Evolutionary conservation across 2,329 filamentous ascomycete genomes (phyloP).

Genomic region (Fusarium bulbicola): DNA sequence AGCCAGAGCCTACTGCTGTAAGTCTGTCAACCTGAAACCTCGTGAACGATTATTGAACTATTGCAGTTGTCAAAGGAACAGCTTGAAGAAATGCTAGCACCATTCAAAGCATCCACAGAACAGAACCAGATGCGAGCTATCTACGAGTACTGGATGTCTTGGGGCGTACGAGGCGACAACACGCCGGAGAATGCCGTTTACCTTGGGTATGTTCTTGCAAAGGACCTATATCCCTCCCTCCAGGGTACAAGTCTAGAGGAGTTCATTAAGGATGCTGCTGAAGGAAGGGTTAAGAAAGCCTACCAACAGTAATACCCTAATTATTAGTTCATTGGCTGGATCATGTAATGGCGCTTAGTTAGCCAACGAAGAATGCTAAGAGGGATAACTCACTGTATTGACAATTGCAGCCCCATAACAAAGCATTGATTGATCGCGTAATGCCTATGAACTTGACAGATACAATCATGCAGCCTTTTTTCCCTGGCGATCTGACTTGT

Average conservation of each 20-base stretch:
- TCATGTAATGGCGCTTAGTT: background rate
- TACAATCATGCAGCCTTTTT: background rate
- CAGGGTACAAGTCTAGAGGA: background rate
- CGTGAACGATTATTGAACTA: rapidly evolving
- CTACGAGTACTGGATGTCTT: constrained; percentile 10
- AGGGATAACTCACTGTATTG: background rate
- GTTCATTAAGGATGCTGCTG: background rate
- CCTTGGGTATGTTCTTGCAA: constrained; percentile 7
- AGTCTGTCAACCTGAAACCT: rapidly evolving
- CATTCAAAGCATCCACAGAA: background rate
- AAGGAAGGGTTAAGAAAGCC: background rate
- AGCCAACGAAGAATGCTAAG: background rate
- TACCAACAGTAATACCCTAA: background rate
- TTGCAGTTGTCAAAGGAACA: background rate
- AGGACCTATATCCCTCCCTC: constrained; percentile 3
- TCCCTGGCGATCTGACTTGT: background rate
- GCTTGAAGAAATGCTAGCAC: background rate
- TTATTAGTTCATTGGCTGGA: background rate
- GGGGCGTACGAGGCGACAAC: constrained; percentile 14
- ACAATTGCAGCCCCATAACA: background rate
- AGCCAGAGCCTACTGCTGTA: constrained; percentile 2
- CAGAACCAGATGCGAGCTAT: background rate
- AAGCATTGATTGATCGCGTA: background rate
- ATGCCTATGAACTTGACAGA: background rate
- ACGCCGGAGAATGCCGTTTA: constrained; percentile 1